Percentiles rank a stretch among this genome's conserved stretches.
These are phyloP conservation scores for Crithidia expoeki DNA, from an alignment of 208 protist species.

Conservation along the genomic window DNA sequence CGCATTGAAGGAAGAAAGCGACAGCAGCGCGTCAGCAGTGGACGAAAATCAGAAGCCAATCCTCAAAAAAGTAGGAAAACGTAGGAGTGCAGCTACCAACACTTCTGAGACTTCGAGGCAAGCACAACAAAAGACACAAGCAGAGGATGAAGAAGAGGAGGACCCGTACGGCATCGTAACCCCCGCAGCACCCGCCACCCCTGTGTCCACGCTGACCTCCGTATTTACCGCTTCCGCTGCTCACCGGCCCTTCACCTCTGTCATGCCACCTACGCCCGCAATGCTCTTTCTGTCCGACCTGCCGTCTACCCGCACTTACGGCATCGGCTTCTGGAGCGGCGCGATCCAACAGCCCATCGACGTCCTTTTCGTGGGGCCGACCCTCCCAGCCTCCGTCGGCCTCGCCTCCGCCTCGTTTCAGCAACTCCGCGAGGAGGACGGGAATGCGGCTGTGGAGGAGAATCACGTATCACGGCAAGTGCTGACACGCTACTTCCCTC, in stretches of 20 bases:
- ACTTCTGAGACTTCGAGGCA: neutral
- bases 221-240: neutral
- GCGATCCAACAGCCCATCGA: constrained; percentile 81
- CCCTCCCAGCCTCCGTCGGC: constrained; percentile 44
- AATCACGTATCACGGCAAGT: constrained; percentile 35
- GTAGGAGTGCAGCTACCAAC: neutral
- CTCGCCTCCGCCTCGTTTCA: constrained; percentile 46
- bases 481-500: constrained; percentile 56
- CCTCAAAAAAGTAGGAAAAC: no score
- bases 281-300: constrained; percentile 57
- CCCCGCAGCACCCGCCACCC: neutral
- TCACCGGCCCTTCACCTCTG: neutral
- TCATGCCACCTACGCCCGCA: constrained; percentile 6
- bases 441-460: constrained; percentile 22
- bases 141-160: constrained; percentile 40
- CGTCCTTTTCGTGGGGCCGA: constrained; percentile 68
- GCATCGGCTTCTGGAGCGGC: constrained; percentile 83
- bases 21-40: neutral
- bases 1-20: neutral
- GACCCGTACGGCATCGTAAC: constrained; percentile 74
- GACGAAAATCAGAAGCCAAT: neutral
- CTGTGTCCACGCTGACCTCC: neutral
- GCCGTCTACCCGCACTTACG: constrained; percentile 25
- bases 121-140: neutral
- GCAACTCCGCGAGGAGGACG: constrained; percentile 38